Evolutionary conservation across 352 stramenopile genomes (phyloP).

Genomic region (Bremia lactucae): DNA sequence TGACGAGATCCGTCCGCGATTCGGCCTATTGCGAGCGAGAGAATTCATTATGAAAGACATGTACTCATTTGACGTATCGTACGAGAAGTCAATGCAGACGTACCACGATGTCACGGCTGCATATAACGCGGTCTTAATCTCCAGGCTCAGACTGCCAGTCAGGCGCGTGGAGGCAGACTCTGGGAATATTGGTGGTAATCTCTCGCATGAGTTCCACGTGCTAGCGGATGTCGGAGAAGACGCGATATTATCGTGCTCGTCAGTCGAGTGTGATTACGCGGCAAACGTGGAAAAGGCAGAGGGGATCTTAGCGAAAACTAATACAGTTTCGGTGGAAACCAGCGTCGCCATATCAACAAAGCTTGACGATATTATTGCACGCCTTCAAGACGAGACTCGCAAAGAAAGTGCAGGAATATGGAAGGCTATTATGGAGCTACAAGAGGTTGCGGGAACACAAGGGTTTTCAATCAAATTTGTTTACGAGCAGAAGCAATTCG

Average conservation of each 20-base stretch:
- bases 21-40: constrained; percentile 66
- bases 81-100: constrained; percentile 43
- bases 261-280: constrained; percentile 48
- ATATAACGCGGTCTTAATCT: constrained; percentile 67
- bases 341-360: constrained; percentile 6
- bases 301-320: constrained; percentile 17
- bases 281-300: constrained; percentile 85
- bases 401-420: constrained; percentile 15
- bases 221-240: constrained; percentile 77
- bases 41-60: constrained; percentile 91
- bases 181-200: constrained; percentile 79
- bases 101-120: constrained; percentile 72
- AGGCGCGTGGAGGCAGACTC: constrained; percentile 80
- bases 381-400: constrained; percentile 10
- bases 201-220: constrained; percentile 87
- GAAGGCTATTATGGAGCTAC: constrained; percentile 23
- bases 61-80: constrained; percentile 81
- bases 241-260: constrained; percentile 59
- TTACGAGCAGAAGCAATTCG: constrained; percentile 18
- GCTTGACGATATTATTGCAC: constrained; percentile 12
- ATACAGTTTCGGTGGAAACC: neutral
- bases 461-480: constrained; percentile 29
- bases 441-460: constrained; percentile 8
- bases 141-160: constrained; percentile 53
- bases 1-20: constrained; percentile 81